Base-by-base conservation (phyloP, 2,329 filamentous ascomycete species). In the Talaromyces sp. region DNA sequence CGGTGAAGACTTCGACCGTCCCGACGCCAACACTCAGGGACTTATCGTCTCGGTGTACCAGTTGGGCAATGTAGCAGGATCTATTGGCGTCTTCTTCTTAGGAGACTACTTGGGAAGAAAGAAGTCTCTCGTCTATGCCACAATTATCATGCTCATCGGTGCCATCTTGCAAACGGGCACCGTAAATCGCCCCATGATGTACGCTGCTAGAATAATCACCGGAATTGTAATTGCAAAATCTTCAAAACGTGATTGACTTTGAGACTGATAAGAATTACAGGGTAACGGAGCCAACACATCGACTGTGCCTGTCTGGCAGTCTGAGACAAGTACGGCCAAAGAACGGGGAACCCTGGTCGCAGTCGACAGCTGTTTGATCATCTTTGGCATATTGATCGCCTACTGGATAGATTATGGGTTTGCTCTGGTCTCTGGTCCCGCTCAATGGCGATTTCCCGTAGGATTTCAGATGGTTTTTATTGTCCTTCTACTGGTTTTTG, bases 391-490 rank as follows among this genome's bases (percentile, higher is more conserved):
- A 33, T 70, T 75, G 68, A 69, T 63, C 14, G 62, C 60, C n/a
- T 66, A 64, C n/a, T 61, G 58, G 50, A 67, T 64, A 31, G 60
- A 64, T 19, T 60, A 64, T 14, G 62, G 62, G 2, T 49, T 64
- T 16, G 57, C 45, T 35, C 58, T 58, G 22, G 39, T 50, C 35
- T n/a, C 24, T 11, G 62, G 62, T 3, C 8, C 37, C 43, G 10
- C 68, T 0, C 77, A 80, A 41, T 83, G 68, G 66, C 69, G 74
- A 3, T 75, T 83, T 56, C 81, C 81, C 0, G 68, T 83, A 1
- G 80, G 78, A 0, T 74, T 83, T 9, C 81, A 83, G 67, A 77
- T 80, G 31, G 61, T 79, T 1, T 82, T 82, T 56, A 76, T 76
- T 31, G 22, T 37, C 10, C 73, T 76, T 0, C 81, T 82, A 68